Evolutionary conservation across 1,139 yeast genomes (phyloP).

Genomic region (Candida sanyaensis): DNA sequence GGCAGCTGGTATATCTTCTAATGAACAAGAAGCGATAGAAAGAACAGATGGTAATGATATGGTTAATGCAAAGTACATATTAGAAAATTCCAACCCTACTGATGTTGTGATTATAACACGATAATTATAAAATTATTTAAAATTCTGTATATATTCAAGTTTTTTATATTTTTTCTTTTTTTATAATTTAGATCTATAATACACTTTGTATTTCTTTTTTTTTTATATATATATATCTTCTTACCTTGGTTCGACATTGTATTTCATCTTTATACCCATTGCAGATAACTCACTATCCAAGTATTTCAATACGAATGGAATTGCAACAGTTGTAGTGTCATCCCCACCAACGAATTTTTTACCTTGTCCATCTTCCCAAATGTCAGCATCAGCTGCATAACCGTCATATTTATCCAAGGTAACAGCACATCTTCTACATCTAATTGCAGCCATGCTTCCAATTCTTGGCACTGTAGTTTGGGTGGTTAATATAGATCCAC

Average conservation of each 20-base stretch:
- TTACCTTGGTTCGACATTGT: slow-evolving; percentile 69
- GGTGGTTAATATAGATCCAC: slow-evolving; percentile 90
- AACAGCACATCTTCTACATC: slow-evolving; percentile 91
- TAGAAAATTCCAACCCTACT: slow-evolving; percentile 35
- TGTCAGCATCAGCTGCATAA: slow-evolving; percentile 68
- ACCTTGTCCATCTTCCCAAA: slow-evolving; percentile 98
- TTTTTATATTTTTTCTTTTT: not conserved
- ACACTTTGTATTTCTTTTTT: not conserved
- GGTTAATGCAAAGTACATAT: slow-evolving; percentile 62
- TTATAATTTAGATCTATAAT: not conserved
- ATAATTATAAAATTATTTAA: not conserved
- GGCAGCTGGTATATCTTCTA: slow-evolving; percentile 61
- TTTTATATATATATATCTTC: no score
- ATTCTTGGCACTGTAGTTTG: slow-evolving; percentile 90
- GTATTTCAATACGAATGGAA: slow-evolving; percentile 95
- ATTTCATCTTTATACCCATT: slow-evolving; percentile 94
- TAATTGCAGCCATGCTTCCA: slow-evolving; percentile 73
- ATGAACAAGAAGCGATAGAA: slow-evolving; percentile 57
- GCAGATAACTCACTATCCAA: slow-evolving; percentile 95
- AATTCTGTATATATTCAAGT: not conserved
- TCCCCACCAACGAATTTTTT: slow-evolving; percentile 89
- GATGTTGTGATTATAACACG: slow-evolving; percentile 18
- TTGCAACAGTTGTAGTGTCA: slow-evolving; percentile 89
- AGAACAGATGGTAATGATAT: slow-evolving; percentile 72
- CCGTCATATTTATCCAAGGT: slow-evolving; percentile 51